phyloP scores from a whole-genome alignment of 2,329 filamentous ascomycete species.

The Aureobasidium sp. region DNA sequence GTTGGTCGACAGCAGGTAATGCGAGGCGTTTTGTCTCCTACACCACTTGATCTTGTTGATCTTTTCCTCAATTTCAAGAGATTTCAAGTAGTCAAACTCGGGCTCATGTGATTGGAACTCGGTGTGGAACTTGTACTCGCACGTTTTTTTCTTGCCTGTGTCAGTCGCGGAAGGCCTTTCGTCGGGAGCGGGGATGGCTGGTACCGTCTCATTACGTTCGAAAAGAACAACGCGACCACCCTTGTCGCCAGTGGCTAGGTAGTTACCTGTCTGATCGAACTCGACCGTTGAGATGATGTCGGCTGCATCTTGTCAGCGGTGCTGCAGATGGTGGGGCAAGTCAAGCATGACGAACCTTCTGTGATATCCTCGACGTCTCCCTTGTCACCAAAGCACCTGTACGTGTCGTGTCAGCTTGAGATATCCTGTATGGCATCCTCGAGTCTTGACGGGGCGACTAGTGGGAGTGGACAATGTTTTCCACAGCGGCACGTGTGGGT shows the following conservation, averaged over 20 bases:
- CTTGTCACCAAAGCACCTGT: slow-evolving; percentile 98
- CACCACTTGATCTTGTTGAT: slow-evolving; percentile 99
- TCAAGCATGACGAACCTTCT: slow-evolving; percentile 55
- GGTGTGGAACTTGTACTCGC: slow-evolving; percentile 99
- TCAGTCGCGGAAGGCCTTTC: slow-evolving; percentile 7
- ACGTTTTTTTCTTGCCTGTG: slow-evolving; percentile 81
- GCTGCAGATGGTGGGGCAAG: neutral
- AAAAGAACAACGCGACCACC: slow-evolving; percentile 78
- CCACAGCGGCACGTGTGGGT: neutral
- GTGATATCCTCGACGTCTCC: slow-evolving; percentile 98
- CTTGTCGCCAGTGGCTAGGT: slow-evolving; percentile 84
- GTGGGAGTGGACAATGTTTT: neutral
- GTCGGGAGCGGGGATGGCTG: slow-evolving; percentile 21
- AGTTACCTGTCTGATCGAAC: slow-evolving; percentile 84
- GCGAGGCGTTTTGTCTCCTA: slow-evolving; percentile 91
- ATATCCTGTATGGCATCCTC: neutral
- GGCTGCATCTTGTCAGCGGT: slow-evolving; percentile 41
- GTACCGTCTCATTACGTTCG: slow-evolving; percentile 90
- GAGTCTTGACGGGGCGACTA: neutral
- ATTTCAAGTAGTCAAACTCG: slow-evolving; percentile 99
- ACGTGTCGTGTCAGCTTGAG: neutral
- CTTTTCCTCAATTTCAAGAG: slow-evolving; percentile 98
- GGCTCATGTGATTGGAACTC: slow-evolving; percentile 99
- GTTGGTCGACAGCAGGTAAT: slow-evolving; percentile 96
- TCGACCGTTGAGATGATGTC: slow-evolving; percentile 90